Evolutionary conservation across 78 protist genomes (phyloP), one percentile per base, ranked within the genome.

Genomic region (Chrysochromulina parva): DNA sequence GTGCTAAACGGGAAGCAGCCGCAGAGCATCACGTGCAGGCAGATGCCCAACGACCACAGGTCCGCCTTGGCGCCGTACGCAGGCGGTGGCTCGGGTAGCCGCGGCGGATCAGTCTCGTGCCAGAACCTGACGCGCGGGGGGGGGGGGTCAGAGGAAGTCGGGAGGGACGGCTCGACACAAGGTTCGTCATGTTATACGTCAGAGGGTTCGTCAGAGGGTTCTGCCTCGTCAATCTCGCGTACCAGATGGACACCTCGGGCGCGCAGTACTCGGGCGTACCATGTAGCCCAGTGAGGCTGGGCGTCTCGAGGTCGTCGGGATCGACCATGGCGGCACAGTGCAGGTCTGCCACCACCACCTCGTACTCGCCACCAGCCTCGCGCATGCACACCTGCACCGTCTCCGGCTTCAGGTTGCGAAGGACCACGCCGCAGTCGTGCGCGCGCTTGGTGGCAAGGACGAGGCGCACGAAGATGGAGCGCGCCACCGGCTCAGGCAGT

Each of bases 391-490:
- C 74, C 78, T 69, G 78, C 50, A 69, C 50, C 14, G 14, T 13
- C 78, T 69, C 78, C n/a, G 78, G 78, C 78, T 69, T 69, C 16
- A 69, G 22, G 78, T 28, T 69, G 78, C 78, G 78, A 28, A 69
- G 16, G n/a, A n/a, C 78, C 26, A 69, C 78, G 52, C 78, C 78
- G 7, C 5, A 2, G 14, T 69, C 78, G 78, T 69, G 78, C 50
- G 50, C 78, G 26, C 13, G 3, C 50, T 69, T 69, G 9, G 50
- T 38, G 52, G 78, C 78, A 54, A 69, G 78, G 50, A 69, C 78
- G 19, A 69, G 78, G 50, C 16, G 5, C 50, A 13, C 38, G 50
- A 69, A 69, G 78, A 69, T 69, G 50, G 5, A 10, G 50, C 78
- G 6, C 53, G 78, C 78, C 26, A n/a, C 78, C 53, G 6, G 50